phyloP scores from a whole-genome alignment of 371 early-diverging fungal genomes.

The Batkoa obscura region DNA sequence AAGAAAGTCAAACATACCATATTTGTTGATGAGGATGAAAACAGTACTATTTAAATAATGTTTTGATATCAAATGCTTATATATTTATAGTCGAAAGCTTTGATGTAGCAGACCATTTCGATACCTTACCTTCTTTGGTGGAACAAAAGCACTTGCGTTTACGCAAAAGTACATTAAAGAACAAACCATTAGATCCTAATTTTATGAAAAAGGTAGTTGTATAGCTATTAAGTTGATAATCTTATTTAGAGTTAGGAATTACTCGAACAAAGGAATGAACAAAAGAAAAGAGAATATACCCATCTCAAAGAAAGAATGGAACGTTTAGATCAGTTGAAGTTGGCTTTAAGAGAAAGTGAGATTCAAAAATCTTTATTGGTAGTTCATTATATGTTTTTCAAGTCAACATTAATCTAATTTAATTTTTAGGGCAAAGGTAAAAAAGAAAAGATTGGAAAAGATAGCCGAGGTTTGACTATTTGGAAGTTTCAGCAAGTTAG shows the following conservation, averaged over 20 bases:
- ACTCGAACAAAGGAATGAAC: slow-evolving; percentile 18
- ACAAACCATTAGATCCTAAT: slow-evolving; percentile 19
- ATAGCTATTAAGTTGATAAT: not conserved
- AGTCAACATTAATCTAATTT: not conserved
- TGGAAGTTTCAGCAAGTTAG: no score
- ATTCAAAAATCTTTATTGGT: slow-evolving; percentile 61
- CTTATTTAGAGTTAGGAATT: not conserved
- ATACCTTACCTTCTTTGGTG: slow-evolving; percentile 67
- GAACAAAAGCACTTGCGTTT: slow-evolving; percentile 64
- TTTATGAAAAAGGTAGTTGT: slow-evolving; percentile 8
- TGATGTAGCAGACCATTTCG: slow-evolving; percentile 49
- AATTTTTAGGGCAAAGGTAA: slow-evolving; percentile 42
- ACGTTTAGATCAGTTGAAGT: slow-evolving; percentile 52
- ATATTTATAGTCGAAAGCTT: slow-evolving; percentile 29
- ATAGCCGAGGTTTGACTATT: no score
- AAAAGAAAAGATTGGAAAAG: slow-evolving; percentile 61
- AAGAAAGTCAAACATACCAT: slow-evolving; percentile 55
- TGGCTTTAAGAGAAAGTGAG: slow-evolving; percentile 52
- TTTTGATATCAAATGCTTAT: not conserved
- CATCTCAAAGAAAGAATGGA: slow-evolving; percentile 58
- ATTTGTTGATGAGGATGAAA: slow-evolving; percentile 67
- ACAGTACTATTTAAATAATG: slow-evolving; percentile 20
- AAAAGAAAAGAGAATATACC: slow-evolving; percentile 29
- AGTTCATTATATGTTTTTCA: slow-evolving; percentile 1
- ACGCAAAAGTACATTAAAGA: slow-evolving; percentile 27